phyloP scores from a whole-genome alignment of 169 alveolate species.

The Plasmodium vivax region DNA sequence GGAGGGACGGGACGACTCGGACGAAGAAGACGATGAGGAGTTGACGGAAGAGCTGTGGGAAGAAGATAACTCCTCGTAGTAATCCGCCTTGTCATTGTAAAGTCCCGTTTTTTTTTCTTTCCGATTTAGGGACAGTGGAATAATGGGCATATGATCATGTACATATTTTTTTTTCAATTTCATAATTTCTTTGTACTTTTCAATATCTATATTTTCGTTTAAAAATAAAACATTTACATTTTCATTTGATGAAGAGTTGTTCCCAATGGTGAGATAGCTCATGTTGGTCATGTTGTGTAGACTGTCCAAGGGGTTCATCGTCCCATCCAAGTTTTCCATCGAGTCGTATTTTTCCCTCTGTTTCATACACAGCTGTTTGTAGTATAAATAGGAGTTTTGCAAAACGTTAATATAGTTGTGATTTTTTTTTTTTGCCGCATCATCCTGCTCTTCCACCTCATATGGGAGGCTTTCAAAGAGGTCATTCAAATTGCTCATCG shows the following conservation, averaged over 20 bases:
- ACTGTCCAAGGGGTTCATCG: background rate
- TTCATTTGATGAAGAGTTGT: constrained; percentile 9
- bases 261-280: background rate
- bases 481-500: background rate
- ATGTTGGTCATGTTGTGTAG: background rate
- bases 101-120: constrained; percentile 59
- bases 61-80: background rate
- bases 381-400: constrained; percentile 56
- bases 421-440: background rate
- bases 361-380: constrained; percentile 50
- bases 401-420: constrained; percentile 48
- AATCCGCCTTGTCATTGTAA: constrained; percentile 25
- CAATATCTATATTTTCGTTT: constrained; percentile 55
- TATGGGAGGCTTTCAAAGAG: background rate
- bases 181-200: constrained; percentile 64
- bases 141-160: constrained; percentile 73
- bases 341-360: constrained; percentile 15
- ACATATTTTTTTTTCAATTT: constrained; percentile 57
- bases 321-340: background rate
- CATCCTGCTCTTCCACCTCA: constrained; percentile 3
- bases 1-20: background rate
- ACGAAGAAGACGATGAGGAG: constrained; percentile 4
- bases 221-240: constrained; percentile 41
- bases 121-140: constrained; percentile 42
- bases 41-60: constrained; percentile 14